These are phyloP conservation scores for Debaryomyces castellii DNA, from an alignment of 805 yeast genomes.

Conservation along the genomic window DNA sequence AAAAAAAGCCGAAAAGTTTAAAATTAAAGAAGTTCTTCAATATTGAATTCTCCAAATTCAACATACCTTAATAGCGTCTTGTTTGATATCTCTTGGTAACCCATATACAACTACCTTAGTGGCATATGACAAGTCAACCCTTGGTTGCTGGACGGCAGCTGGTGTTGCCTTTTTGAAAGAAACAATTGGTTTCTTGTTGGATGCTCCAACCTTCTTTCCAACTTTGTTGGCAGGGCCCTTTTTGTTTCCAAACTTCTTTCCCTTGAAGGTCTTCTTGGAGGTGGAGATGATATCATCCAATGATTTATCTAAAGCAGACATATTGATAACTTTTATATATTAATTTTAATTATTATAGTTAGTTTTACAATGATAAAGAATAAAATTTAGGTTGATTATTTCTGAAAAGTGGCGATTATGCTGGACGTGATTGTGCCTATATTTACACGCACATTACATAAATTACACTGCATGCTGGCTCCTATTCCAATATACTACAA, in stretches of 20 bases:
- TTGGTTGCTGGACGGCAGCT: slow-evolving; percentile 11
- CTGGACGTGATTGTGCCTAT: background rate
- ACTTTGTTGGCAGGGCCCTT: slow-evolving; percentile 30
- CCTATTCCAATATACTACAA: too few species aligned
- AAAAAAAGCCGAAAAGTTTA: slow-evolving; percentile 1
- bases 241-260: slow-evolving; percentile 18
- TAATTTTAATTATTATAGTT: background rate
- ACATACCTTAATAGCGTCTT: slow-evolving; percentile 85
- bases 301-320: slow-evolving; percentile 89
- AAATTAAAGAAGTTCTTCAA: background rate
- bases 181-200: slow-evolving; percentile 29
- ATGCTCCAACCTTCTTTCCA: slow-evolving; percentile 34
- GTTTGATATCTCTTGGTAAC: slow-evolving; percentile 83
- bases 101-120: slow-evolving; percentile 84
- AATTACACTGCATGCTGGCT: background rate
- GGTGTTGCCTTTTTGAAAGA: slow-evolving; percentile 28
- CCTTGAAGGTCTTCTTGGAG: slow-evolving; percentile 31
- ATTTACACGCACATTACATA: background rate
- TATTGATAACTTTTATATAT: slow-evolving; percentile 20
- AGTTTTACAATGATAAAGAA: background rate
- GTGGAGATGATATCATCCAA: slow-evolving; percentile 91
- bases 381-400: too few species aligned
- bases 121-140: slow-evolving; percentile 54
- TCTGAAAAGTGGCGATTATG: slow-evolving; percentile 1
- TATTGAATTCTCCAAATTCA: slow-evolving; percentile 4